Evolutionary conservation across 2,329 filamentous ascomycete species (phyloP).

Genomic region (Cyphellophora europaea): DNA sequence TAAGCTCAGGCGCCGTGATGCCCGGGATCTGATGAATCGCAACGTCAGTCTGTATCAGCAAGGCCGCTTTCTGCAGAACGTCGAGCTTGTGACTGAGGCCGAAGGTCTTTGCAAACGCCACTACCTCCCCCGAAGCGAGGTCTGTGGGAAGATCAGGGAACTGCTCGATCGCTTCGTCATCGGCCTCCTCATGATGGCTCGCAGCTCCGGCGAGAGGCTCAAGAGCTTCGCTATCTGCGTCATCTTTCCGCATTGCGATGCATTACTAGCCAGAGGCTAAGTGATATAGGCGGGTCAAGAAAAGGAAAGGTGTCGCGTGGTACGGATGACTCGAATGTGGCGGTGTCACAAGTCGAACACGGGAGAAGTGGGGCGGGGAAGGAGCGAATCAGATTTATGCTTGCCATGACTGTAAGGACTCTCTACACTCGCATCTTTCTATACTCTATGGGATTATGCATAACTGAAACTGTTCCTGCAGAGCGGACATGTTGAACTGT

Average conservation of each 20-base stretch:
- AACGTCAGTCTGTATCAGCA: conserved; percentile 7
- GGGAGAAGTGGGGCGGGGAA: too few relatives aligned
- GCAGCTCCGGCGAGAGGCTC: neutral
- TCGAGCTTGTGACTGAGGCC: conserved; percentile 5
- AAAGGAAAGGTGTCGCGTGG: too few relatives aligned
- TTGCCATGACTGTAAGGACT: too few relatives aligned
- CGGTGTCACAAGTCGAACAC: too few relatives aligned
- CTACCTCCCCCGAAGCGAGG: conserved; percentile 2
- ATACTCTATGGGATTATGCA: too few relatives aligned
- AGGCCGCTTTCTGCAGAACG: conserved; percentile 9
- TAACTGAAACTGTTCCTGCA: conserved; percentile 81
- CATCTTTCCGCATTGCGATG: neutral
- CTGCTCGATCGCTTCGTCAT: too few relatives aligned
- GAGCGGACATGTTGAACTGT: conserved; percentile 81
- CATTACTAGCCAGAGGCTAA: too few relatives aligned
- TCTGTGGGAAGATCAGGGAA: neutral
- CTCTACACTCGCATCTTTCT: too few relatives aligned
- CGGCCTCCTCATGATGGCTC: neutral
- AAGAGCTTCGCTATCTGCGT: neutral
- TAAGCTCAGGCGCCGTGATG: conserved; percentile 31
- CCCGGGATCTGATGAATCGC: conserved; percentile 12
- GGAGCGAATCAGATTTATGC: too few relatives aligned
- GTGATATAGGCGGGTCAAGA: too few relatives aligned
- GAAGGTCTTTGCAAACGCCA: conserved; percentile 6
- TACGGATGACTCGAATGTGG: too few relatives aligned